Percentiles rank a stretch among this genome's conserved stretches.
These are phyloP conservation scores for Penicillium occitanis DNA, from an alignment of 2,329 filamentous ascomycete genomes.

Conservation along the genomic window DNA sequence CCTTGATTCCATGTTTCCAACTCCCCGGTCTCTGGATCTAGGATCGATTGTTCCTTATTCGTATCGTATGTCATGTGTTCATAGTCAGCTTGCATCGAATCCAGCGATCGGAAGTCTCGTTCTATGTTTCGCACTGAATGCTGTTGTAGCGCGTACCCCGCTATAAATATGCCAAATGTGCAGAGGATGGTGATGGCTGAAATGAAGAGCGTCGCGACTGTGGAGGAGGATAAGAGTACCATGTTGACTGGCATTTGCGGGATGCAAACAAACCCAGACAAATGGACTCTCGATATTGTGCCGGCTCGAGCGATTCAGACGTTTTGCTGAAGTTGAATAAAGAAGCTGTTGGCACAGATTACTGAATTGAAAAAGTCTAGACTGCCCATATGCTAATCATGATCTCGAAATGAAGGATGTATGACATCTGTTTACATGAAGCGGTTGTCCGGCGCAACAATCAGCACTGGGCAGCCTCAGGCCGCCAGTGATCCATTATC, in stretches of 20 bases:
- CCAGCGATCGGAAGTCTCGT: slow-evolving; percentile 58
- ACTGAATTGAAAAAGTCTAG: background rate
- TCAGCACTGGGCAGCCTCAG: slow-evolving; percentile 9
- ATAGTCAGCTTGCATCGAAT: slow-evolving; percentile 40
- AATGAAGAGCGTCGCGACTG: slow-evolving; percentile 46
- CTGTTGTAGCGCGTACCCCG: slow-evolving; percentile 85
- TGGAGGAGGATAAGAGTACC: slow-evolving; percentile 48
- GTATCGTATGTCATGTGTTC: slow-evolving; percentile 14
- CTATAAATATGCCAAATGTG: slow-evolving; percentile 79
- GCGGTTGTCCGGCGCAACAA: slow-evolving; percentile 22
- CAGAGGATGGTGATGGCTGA: slow-evolving; percentile 65
- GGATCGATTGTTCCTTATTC: slow-evolving; percentile 15
- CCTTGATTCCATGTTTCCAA: slow-evolving; percentile 17
- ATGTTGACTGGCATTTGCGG: slow-evolving; percentile 32
- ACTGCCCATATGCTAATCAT: slow-evolving; percentile 1
- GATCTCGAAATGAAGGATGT: background rate
- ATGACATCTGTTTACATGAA: slow-evolving; percentile 16
- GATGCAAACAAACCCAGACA: background rate
- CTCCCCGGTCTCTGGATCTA: slow-evolving; percentile 18
- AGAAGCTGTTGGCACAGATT: too few relatives aligned
- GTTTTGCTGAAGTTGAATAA: background rate
- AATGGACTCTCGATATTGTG: background rate
- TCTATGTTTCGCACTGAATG: slow-evolving; percentile 77
- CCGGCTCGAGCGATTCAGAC: background rate
- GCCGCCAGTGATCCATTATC: background rate